phyloP scores from a whole-genome alignment of 257 asterid species.

The Solanum corneliomulleri region DNA sequence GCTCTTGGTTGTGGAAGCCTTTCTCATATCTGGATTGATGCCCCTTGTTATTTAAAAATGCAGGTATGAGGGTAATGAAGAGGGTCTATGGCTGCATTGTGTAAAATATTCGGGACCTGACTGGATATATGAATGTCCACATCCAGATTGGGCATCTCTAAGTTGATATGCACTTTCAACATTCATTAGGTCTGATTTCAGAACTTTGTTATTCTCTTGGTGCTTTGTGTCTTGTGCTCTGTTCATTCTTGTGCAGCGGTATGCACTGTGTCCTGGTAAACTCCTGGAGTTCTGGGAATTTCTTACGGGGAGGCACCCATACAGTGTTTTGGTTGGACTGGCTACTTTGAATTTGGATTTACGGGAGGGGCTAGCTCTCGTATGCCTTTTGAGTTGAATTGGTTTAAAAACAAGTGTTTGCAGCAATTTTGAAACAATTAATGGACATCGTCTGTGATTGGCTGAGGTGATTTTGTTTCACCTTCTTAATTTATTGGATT shows the following conservation, averaged over 20 bases:
- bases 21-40: background rate
- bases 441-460: background rate
- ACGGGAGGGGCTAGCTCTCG: background rate
- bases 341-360: background rate
- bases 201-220: background rate
- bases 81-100: slow-evolving; percentile 88
- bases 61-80: slow-evolving; percentile 78
- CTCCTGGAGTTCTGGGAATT: background rate
- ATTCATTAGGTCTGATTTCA: background rate
- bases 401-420: background rate
- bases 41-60: slow-evolving; percentile 5
- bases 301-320: background rate
- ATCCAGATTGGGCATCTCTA: slow-evolving; percentile 67
- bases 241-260: background rate
- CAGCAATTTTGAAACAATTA: background rate
- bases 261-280: background rate
- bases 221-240: background rate
- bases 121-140: slow-evolving; percentile 80
- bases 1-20: background rate
- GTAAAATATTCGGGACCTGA: slow-evolving; percentile 69
- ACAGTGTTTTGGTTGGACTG: background rate
- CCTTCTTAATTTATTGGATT: background rate
- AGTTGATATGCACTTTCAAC: background rate
- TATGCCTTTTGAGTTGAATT: background rate
- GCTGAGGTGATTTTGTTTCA: background rate